Evolutionary conservation across 1,139 yeast genomes (phyloP).

Genomic region (Yamadazyma membranifaciens): DNA sequence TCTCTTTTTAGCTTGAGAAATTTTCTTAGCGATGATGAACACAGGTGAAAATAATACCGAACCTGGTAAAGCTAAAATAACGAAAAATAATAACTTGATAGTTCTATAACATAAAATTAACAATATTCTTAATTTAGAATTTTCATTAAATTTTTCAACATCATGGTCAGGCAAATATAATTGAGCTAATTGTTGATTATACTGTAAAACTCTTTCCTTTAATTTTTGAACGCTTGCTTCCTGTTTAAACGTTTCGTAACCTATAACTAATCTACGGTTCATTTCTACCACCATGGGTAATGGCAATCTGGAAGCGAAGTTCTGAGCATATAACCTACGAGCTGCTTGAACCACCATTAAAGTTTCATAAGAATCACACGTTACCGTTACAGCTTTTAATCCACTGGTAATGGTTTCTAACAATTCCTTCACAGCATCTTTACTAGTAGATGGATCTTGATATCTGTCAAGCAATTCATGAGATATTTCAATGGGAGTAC

Average conservation of each 20-base stretch:
- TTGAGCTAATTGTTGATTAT: conserved; percentile 64
- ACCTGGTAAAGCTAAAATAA: conserved; percentile 79
- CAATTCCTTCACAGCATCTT: conserved; percentile 72
- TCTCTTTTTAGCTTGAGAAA: conserved; percentile 68
- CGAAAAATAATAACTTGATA: conserved; percentile 51
- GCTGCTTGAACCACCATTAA: conserved; percentile 93
- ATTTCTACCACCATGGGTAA: conserved; percentile 83
- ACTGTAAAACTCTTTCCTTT: conserved; percentile 59
- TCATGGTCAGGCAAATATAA: conserved; percentile 87
- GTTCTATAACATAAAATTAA: conserved; percentile 53
- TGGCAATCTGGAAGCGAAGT: conserved; percentile 66
- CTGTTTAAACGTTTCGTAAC: conserved; percentile 71
- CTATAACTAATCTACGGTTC: conserved; percentile 80
- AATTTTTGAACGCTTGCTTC: conserved; percentile 66
- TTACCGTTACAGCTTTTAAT: conserved; percentile 83
- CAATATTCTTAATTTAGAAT: conserved; percentile 42
- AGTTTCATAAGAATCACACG: conserved; percentile 90
- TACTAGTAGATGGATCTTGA: conserved; percentile 50
- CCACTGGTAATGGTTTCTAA: conserved; percentile 74
- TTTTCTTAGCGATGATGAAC: conserved; percentile 69
- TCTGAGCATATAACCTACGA: conserved; percentile 82
- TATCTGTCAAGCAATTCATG: conserved; percentile 27
- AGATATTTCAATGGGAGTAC: conserved; percentile 41
- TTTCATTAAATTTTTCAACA: conserved; percentile 63
- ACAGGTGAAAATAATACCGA: conserved; percentile 82